phyloP scores from a whole-genome alignment of 2,329 filamentous ascomycete genomes.

The Chaetomiaceae sp. region DNA sequence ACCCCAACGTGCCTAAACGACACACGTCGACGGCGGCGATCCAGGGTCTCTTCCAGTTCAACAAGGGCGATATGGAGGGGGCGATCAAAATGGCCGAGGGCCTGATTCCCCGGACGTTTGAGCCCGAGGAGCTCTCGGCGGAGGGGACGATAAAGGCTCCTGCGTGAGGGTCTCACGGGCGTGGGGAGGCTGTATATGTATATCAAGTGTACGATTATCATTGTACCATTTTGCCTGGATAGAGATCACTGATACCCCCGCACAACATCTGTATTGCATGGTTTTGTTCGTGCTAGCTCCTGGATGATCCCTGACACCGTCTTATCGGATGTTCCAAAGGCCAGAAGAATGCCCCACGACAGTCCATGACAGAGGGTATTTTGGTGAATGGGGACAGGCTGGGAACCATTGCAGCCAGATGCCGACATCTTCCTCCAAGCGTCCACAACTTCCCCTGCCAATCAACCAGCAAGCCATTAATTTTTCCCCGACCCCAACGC shows the following conservation, averaged over 20 bases:
- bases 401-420: too few species aligned
- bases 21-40: conserved; percentile 83
- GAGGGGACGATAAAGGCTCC: conserved; percentile 40
- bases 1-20: conserved; percentile 42
- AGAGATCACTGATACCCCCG: conserved; percentile 9
- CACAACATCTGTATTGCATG: too few species aligned
- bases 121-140: conserved; percentile 40
- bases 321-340: too few species aligned
- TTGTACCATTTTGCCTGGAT: conserved; percentile 1
- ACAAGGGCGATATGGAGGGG: conserved; percentile 85
- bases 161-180: conserved; percentile 26
- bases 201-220: background rate
- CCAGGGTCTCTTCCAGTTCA: conserved; percentile 91
- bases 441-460: too few species aligned
- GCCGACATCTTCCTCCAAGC: too few species aligned
- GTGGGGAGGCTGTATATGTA: conserved; percentile 15
- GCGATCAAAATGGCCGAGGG: conserved; percentile 76
- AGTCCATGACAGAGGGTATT: too few species aligned
- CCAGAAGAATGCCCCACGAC: too few species aligned
- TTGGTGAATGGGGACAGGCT: too few species aligned
- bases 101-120: conserved; percentile 54
- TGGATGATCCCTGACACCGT: too few species aligned
- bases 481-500: too few species aligned
- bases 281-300: too few species aligned
- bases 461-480: too few species aligned